These are phyloP conservation scores for Colletotrichum sp. DNA, from an alignment of 2,329 filamentous ascomycete genomes.

Conservation along the genomic window DNA sequence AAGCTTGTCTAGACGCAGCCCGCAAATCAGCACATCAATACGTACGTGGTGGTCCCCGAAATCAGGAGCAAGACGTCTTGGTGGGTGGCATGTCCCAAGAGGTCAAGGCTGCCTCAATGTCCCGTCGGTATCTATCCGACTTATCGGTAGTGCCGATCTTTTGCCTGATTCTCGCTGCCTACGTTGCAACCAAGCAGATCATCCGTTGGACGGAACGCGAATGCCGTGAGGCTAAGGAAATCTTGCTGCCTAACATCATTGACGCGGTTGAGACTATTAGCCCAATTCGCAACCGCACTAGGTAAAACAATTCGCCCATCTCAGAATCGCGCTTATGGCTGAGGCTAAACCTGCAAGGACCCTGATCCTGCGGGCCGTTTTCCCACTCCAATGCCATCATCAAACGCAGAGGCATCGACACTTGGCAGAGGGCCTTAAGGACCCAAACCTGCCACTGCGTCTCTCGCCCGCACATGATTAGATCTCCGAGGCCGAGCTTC, in stretches of 20 bases:
- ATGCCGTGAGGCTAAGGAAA: background rate
- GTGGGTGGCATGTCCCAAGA: background rate
- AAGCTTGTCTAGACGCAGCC: background rate
- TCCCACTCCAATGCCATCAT: background rate
- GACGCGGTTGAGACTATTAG: background rate
- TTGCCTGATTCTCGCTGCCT: background rate
- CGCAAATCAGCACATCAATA: background rate
- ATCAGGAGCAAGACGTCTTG: background rate
- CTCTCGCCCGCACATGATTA: background rate
- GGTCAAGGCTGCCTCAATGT: background rate
- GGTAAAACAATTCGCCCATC: background rate
- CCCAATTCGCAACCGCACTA: background rate
- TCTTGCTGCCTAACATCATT: background rate
- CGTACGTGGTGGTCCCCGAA: background rate
- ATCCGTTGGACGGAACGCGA: background rate
- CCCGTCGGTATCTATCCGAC: background rate
- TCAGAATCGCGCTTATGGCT: background rate
- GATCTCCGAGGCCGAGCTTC: background rate
- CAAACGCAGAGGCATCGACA: background rate
- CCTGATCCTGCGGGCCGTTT: background rate
- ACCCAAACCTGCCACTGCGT: background rate
- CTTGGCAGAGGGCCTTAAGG: background rate
- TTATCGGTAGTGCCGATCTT: background rate
- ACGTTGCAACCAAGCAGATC: background rate
- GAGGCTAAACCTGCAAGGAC: background rate